Percentiles rank a stretch among this genome's conserved stretches.
Evolutionary conservation across 805 yeast species (phyloP).

Genomic region (Starmerella lactis-condensi): DNA sequence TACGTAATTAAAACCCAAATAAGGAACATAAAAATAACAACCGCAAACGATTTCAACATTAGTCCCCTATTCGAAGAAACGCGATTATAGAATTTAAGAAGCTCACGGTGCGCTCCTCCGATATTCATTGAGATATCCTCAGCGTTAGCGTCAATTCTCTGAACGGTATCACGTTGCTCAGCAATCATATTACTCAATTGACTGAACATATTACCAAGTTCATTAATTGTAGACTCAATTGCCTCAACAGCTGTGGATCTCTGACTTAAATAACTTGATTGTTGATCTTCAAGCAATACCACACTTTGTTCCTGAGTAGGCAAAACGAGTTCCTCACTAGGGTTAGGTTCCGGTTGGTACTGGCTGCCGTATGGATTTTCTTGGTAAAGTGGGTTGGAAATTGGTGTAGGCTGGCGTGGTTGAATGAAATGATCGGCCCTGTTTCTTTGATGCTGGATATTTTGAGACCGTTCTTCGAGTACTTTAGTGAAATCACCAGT

Average conservation of each 20-base stretch:
- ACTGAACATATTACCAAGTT: conserved; percentile 83
- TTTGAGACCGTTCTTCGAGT: conserved; percentile 68
- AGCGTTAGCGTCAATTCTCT: conserved; percentile 84
- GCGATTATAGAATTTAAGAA: conserved; percentile 71
- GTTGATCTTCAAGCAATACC: conserved; percentile 70
- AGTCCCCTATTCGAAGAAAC: conserved; percentile 86
- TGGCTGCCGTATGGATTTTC: conserved; percentile 18
- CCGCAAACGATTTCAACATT: conserved; percentile 73
- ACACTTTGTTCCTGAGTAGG: conserved; percentile 78
- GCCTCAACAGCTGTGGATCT: conserved; percentile 86
- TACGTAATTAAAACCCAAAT: conserved; percentile 21
- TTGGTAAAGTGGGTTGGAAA: conserved; percentile 23
- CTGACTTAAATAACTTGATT: conserved; percentile 54
- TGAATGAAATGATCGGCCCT: conserved; percentile 74
- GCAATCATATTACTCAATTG: conserved; percentile 95
- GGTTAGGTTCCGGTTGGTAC: conserved; percentile 22
- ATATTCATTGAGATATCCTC: conserved; percentile 84
- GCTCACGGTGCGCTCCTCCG: conserved; percentile 82
- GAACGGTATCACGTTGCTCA: conserved; percentile 92
- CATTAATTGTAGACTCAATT: conserved; percentile 90
- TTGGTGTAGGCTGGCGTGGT: conserved; percentile 21
- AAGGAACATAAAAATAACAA: conserved; percentile 38
- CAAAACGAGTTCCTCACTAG: conserved; percentile 35
- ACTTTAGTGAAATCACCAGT: conserved; percentile 83
- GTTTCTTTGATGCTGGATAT: conserved; percentile 60